phyloP scores from a whole-genome alignment of 257 asterid genomes.

The Nicotiana sylvestris region DNA sequence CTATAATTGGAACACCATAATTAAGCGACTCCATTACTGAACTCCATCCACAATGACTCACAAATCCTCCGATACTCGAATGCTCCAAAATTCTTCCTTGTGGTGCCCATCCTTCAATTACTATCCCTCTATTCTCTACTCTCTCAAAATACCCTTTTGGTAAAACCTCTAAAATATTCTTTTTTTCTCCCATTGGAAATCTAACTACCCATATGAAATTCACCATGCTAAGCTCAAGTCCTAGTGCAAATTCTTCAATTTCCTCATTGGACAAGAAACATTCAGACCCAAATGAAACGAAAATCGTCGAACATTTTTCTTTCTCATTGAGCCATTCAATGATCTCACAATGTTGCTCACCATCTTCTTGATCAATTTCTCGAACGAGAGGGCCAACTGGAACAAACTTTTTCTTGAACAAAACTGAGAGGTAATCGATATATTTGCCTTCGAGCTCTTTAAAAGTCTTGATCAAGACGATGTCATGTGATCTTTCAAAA shows the following conservation, averaged over 20 bases:
- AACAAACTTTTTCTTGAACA: constrained; percentile 33
- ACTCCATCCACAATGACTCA: constrained; percentile 71
- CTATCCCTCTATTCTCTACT: constrained; percentile 36
- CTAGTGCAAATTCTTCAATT: constrained; percentile 45
- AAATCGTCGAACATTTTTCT: constrained; percentile 38
- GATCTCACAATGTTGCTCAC: constrained; percentile 4
- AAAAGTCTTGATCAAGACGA: constrained; percentile 43
- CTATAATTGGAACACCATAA: constrained; percentile 47
- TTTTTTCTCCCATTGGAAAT: constrained; percentile 28
- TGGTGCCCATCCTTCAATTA: constrained; percentile 56
- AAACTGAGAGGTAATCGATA: constrained; percentile 24
- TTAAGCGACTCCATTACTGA: constrained; percentile 50
- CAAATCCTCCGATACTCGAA: constrained; percentile 45
- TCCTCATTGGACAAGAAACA: constrained; percentile 47
- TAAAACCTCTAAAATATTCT: constrained; percentile 15
- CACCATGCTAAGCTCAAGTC: constrained; percentile 46
- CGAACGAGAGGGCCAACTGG: constrained; percentile 53
- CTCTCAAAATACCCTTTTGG: constrained; percentile 45
- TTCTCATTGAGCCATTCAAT: constrained; percentile 49
- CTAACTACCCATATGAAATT: constrained; percentile 61
- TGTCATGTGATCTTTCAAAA: constrained; percentile 26
- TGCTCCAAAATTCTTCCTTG: constrained; percentile 44
- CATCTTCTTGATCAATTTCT: background rate
- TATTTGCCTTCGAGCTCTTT: constrained; percentile 55
- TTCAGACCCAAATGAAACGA: constrained; percentile 62